Evolutionary conservation across 495 filamentous ascomycete species (phyloP).

Genomic region (Ramalina intermedia): DNA sequence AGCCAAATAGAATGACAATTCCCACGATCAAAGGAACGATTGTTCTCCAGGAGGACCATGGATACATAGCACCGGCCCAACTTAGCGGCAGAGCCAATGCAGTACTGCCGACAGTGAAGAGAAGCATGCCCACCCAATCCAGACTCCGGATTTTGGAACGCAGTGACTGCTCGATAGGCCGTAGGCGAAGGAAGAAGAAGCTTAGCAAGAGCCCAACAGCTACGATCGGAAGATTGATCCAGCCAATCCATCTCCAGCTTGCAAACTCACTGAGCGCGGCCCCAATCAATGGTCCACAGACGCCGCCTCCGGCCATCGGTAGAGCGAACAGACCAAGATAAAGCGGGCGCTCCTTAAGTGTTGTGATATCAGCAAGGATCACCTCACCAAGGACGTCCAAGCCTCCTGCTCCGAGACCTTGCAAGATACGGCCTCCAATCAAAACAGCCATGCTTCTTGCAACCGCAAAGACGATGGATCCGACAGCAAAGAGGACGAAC

Average conservation of each 20-base stretch:
- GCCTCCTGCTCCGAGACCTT: constrained; percentile 21
- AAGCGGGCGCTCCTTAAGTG: constrained; percentile 17
- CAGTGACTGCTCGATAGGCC: constrained; percentile 14
- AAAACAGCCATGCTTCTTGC: constrained; percentile 12
- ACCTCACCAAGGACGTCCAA: constrained; percentile 6
- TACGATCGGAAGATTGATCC: constrained; percentile 26
- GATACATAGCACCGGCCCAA: constrained; percentile 27
- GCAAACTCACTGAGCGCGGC: constrained; percentile 10
- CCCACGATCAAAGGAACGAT: constrained; percentile 26
- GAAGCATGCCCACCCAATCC: constrained; percentile 13
- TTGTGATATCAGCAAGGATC: constrained; percentile 15
- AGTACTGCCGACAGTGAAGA: constrained; percentile 17
- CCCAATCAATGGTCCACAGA: constrained; percentile 8
- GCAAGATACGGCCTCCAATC: constrained; percentile 17
- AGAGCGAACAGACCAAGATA: constrained; percentile 24
- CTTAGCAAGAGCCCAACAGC: constrained; percentile 13
- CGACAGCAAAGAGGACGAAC: constrained; percentile 15
- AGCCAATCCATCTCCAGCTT: constrained; percentile 29
- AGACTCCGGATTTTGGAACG: constrained; percentile 12
- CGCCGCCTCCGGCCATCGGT: constrained; percentile 3
- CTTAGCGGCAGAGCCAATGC: constrained; percentile 26
- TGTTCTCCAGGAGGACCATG: constrained; percentile 27
- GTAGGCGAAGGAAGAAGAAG: constrained; percentile 23
- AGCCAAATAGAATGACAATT: constrained; percentile 19
- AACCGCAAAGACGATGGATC: constrained; percentile 18